A percentile compares a stretch with the other conserved stretches of the same genome.
Evolutionary conservation across 371 early-diverging fungal species (phyloP).

Genomic region (Mucor racemosus): DNA sequence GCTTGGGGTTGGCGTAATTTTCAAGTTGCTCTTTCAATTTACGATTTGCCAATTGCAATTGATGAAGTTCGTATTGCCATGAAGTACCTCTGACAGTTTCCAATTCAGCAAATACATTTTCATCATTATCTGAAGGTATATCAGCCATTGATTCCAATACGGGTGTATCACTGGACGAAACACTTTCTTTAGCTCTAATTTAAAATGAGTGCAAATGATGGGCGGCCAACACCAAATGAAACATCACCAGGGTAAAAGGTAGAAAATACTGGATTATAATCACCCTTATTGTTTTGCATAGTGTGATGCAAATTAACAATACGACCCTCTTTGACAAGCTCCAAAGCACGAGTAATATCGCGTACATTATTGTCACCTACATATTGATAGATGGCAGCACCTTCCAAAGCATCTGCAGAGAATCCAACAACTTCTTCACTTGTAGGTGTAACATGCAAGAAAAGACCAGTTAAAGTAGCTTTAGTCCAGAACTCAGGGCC

Average conservation of each 20-base stretch:
- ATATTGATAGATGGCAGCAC: constrained; percentile 55
- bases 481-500: constrained; percentile 60
- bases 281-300: constrained; percentile 52
- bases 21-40: constrained; percentile 48
- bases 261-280: constrained; percentile 44
- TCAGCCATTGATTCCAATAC: constrained; percentile 20
- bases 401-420: constrained; percentile 45
- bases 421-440: constrained; percentile 48
- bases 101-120: constrained; percentile 52
- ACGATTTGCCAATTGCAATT: constrained; percentile 48
- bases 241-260: constrained; percentile 55
- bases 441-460: constrained; percentile 50
- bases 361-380: constrained; percentile 55
- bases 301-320: constrained; percentile 44
- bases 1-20: constrained; percentile 28
- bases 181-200: constrained; percentile 31
- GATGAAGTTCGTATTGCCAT: constrained; percentile 61
- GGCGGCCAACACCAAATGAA: constrained; percentile 29
- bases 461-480: constrained; percentile 57
- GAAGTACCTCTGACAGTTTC: constrained; percentile 46
- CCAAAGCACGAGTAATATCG: constrained; percentile 49
- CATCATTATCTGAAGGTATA: constrained; percentile 24
- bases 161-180: not conserved
- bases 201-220: constrained; percentile 48
- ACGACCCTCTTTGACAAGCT: constrained; percentile 45